Evolutionary conservation across 768 basidiomycete species (phyloP).

Genomic region (Coprinopsis strossmayeri): DNA sequence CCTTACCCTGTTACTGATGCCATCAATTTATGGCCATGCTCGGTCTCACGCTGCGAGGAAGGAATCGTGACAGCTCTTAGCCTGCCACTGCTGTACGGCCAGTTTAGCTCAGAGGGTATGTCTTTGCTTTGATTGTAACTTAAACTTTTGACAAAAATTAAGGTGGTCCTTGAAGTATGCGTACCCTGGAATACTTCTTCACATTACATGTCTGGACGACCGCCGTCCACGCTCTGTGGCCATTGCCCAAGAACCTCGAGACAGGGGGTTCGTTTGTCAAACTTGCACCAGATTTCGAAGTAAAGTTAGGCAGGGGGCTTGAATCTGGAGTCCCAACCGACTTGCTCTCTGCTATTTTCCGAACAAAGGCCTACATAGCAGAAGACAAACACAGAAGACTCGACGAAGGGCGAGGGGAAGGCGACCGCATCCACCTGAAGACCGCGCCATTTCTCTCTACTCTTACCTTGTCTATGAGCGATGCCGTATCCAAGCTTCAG

Average conservation of each 20-base stretch:
- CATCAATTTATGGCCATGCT: too few species aligned
- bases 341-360: constrained; percentile 48
- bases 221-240: constrained; percentile 33
- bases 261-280: constrained; percentile 36
- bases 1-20: too few species aligned
- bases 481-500: constrained; percentile 20
- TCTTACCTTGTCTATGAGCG: constrained; percentile 31
- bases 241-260: constrained; percentile 39
- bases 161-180: not conserved
- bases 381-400: constrained; percentile 57
- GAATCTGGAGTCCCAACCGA: constrained; percentile 42
- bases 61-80: too few species aligned
- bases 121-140: too few species aligned
- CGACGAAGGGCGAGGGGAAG: constrained; percentile 50
- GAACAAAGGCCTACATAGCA: constrained; percentile 35
- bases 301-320: constrained; percentile 28
- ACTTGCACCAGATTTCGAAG: constrained; percentile 45
- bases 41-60: too few species aligned
- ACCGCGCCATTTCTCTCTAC: constrained; percentile 34
- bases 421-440: constrained; percentile 31
- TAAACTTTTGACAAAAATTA: not conserved
- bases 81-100: too few species aligned
- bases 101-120: too few species aligned
- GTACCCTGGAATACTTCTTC: not conserved
- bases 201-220: not conserved